A percentile compares a stretch with the other conserved stretches of the same genome.
phyloP scores from a whole-genome alignment of 306 rosid genomes.

The Ziziphus jujuba region DNA sequence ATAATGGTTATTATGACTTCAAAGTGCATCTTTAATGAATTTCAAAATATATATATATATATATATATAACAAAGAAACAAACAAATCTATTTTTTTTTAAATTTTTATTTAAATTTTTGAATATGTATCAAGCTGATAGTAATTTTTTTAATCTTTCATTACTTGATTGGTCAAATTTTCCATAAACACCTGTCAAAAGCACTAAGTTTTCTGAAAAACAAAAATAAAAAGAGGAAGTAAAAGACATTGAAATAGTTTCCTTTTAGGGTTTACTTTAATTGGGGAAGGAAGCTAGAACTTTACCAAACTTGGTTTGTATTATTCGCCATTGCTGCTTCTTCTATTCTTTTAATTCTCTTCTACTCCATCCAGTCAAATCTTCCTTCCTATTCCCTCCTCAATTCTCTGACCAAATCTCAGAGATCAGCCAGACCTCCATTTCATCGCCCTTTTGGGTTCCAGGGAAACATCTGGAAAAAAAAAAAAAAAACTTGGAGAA shows the following conservation, averaged over 20 bases:
- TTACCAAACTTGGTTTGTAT: neutral
- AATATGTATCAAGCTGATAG: too few species aligned
- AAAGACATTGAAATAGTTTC: neutral
- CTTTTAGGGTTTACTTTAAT: constrained; percentile 4
- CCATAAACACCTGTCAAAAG: too few species aligned
- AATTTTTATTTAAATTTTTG: too few species aligned
- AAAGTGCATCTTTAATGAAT: neutral
- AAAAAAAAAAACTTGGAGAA: neutral
- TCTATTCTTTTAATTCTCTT: neutral
- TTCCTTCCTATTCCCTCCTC: neutral
- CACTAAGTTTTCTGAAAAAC: neutral
- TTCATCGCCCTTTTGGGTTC: constrained; percentile 1
- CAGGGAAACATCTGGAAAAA: neutral
- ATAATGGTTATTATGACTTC: neutral
- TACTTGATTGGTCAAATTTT: too few species aligned
- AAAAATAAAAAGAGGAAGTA: neutral
- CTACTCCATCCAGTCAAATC: neutral
- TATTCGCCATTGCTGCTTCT: neutral
- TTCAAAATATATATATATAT: neutral
- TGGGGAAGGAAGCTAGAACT: neutral
- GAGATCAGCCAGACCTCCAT: neutral
- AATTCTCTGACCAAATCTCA: constrained; percentile 18
- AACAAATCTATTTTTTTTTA: too few species aligned
- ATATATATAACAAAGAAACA: too few species aligned
- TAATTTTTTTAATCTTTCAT: too few species aligned